These are phyloP conservation scores for Mycosphaerelloides madeirae DNA, from an alignment of 2,329 filamentous ascomycete genomes.

Conservation along the genomic window DNA sequence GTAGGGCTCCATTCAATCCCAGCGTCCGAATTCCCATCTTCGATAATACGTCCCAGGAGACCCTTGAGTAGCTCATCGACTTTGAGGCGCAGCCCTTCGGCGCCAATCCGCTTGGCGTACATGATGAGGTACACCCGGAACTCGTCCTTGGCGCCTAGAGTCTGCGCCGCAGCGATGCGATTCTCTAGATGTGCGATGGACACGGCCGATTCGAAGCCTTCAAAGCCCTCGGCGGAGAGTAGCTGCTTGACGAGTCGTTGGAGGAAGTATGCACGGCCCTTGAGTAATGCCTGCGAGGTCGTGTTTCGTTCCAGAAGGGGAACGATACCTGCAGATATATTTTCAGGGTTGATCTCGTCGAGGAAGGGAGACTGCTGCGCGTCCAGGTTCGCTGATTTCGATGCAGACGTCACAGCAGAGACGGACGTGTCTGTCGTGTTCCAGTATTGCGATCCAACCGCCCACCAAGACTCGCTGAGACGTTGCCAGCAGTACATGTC, in stretches of 20 bases:
- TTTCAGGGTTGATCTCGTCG: constrained; percentile 49
- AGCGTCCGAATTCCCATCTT: constrained; percentile 53
- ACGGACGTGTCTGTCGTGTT: constrained; percentile 92
- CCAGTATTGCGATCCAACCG: constrained; percentile 97
- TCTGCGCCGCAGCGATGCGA: constrained; percentile 80
- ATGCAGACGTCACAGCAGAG: constrained; percentile 67
- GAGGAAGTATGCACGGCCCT: constrained; percentile 84
- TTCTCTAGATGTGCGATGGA: constrained; percentile 96
- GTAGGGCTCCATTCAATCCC: constrained; percentile 61
- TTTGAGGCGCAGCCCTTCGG: constrained; percentile 80
- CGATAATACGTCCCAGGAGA: constrained; percentile 66
- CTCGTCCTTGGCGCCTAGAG: constrained; percentile 81
- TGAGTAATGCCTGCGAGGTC: constrained; percentile 84
- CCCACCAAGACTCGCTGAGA: constrained; percentile 97
- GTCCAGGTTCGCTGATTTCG: constrained; percentile 12
- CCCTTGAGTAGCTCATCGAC: constrained; percentile 87
- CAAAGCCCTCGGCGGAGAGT: constrained; percentile 82
- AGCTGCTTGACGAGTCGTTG: constrained; percentile 87
- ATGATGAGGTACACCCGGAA: constrained; percentile 94
- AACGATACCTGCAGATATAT: constrained; percentile 84
- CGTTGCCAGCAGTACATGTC: constrained; percentile 89
- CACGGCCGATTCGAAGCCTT: constrained; percentile 83
- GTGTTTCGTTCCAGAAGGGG: constrained; percentile 91
- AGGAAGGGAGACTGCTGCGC: constrained; percentile 26
- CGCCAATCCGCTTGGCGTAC: constrained; percentile 93